Conservation (phyloP, 2,329 filamentous ascomycete species). For the Coleophoma eucalyptorum region DNA sequence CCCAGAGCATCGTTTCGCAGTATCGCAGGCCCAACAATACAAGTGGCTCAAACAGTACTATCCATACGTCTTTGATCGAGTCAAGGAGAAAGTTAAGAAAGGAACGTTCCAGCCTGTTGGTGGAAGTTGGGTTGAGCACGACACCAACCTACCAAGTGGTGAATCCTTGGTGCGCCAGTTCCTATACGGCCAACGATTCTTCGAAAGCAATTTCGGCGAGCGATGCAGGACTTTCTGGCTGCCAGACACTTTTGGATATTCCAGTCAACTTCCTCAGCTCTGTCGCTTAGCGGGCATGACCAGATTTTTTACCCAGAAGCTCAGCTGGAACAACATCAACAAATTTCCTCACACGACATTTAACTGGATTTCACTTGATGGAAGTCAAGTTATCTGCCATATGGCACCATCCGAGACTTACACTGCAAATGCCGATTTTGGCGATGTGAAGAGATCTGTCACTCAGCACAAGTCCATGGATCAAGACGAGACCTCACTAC, state of each 20-base stretch:
- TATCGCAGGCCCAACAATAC: constrained; percentile 94
- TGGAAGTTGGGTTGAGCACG: constrained; percentile 98
- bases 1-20: constrained; percentile 87
- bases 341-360: constrained; percentile 98
- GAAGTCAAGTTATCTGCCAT: constrained; percentile 94
- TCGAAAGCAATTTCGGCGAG: constrained; percentile 86
- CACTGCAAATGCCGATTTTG: constrained; percentile 90
- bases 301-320: constrained; percentile 94
- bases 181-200: constrained; percentile 91
- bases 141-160: constrained; percentile 95
- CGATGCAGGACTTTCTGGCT: constrained; percentile 94
- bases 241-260: constrained; percentile 97
- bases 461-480: constrained; percentile 94
- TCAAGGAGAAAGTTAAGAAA: constrained; percentile 86
- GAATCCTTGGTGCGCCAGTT: constrained; percentile 95
- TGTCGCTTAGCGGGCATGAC: constrained; percentile 94
- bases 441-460: constrained; percentile 86
- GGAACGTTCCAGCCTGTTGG: constrained; percentile 93
- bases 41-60: constrained; percentile 95
- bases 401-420: constrained; percentile 97
- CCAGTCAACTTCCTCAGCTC: constrained; percentile 87
- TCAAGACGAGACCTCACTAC: constrained; percentile 82
- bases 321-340: constrained; percentile 99
- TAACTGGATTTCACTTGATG: constrained; percentile 95
- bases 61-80: constrained; percentile 82